Percentiles rank a stretch among this genome's conserved stretches.
Evolutionary conservation across 73 alveolate genomes (phyloP).

Genomic region (Paramecium pentaurelia): DNA sequence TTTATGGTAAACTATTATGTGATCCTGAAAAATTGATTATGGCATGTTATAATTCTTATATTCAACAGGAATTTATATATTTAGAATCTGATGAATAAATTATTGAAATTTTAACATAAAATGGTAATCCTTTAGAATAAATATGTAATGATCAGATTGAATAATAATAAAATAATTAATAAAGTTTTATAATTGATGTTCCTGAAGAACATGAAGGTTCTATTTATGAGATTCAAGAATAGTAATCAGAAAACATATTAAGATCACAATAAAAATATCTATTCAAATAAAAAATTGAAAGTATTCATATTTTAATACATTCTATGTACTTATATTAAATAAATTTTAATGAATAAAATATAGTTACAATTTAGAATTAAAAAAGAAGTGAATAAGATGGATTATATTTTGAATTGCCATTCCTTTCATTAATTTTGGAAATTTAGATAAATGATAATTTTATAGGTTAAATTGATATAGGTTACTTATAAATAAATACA

Average conservation of each 20-base stretch:
- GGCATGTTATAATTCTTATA: not conserved
- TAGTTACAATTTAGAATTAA: not conserved
- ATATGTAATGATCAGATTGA: not conserved
- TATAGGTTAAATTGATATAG: not conserved
- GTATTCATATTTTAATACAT: not conserved
- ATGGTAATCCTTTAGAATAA: not conserved
- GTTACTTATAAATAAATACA: not conserved
- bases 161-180: not conserved
- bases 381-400: not conserved
- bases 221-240: not conserved
- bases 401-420: not conserved
- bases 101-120: no score
- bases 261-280: not conserved
- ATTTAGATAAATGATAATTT: not conserved
- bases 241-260: not conserved
- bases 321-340: not conserved
- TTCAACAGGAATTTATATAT: not conserved
- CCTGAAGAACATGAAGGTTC: conserved; percentile 47
- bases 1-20: not conserved
- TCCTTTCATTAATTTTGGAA: not conserved
- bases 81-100: not conserved
- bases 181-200: not conserved
- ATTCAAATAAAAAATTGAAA: not conserved
- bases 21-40: conserved; percentile 11
- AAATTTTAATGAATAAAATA: not conserved